Percentiles rank a stretch among this genome's conserved stretches.
Evolutionary conservation across 2,329 filamentous ascomycete genomes (phyloP).

Genomic region (Aspergillus aculeatinus): DNA sequence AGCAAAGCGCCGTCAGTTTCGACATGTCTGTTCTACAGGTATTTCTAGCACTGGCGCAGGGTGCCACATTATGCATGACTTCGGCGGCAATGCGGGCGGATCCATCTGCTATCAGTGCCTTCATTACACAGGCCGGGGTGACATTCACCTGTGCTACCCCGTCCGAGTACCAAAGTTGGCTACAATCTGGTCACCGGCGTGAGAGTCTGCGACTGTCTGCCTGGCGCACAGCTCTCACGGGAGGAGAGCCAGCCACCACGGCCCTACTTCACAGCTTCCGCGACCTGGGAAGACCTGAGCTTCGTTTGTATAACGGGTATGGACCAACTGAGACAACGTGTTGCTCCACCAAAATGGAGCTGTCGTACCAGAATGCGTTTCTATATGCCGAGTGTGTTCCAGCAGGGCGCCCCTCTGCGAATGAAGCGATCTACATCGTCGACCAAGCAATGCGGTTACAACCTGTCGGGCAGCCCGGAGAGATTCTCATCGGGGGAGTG

Average conservation of each 20-base stretch:
- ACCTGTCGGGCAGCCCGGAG: too few species aligned
- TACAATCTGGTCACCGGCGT: neutral
- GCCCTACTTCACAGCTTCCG: neutral
- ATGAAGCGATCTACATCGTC: too few species aligned
- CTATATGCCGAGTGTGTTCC: too few species aligned
- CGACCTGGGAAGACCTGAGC: too few species aligned
- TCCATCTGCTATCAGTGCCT: conserved; percentile 5
- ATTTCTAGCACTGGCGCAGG: conserved; percentile 9
- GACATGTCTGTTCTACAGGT: conserved; percentile 16
- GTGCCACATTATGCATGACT: conserved; percentile 10
- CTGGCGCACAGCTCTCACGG: neutral
- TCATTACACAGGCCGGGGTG: conserved; percentile 9
- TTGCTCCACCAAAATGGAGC: too few species aligned
- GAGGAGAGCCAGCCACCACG: neutral
- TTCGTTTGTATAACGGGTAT: too few species aligned
- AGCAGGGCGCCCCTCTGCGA: too few species aligned
- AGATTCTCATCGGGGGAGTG: too few species aligned
- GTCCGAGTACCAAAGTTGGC: conserved; percentile 16
- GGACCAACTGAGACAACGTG: too few species aligned
- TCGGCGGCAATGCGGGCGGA: conserved; percentile 5
- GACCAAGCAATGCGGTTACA: too few species aligned
- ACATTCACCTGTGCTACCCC: conserved; percentile 16
- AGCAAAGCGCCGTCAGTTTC: conserved; percentile 19
- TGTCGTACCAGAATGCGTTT: too few species aligned
- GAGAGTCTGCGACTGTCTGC: neutral